These are phyloP conservation scores for Termitomyces sp. DNA, from an alignment of 768 basidiomycete genomes.

Conservation along the genomic window DNA sequence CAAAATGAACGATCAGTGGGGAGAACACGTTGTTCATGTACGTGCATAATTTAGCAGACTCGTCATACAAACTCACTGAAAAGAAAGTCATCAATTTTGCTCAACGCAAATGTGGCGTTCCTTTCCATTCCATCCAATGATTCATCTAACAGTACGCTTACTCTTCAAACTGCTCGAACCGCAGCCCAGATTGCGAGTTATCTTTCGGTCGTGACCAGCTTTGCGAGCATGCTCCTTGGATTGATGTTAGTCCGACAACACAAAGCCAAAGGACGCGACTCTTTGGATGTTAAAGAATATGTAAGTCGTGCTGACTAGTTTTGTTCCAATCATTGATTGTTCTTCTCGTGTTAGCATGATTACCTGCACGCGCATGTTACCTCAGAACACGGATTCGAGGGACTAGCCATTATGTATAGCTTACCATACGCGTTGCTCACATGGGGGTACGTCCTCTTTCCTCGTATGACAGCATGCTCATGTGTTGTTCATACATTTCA, in stretches of 20 bases:
- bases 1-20: constrained; percentile 27
- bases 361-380: constrained; percentile 1
- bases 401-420: constrained; percentile 4
- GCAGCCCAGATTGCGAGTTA: constrained; percentile 39
- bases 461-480: not conserved
- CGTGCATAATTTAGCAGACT: not conserved
- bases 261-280: constrained; percentile 27
- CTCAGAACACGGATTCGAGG: not conserved
- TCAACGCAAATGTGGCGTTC: constrained; percentile 49
- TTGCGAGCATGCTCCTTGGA: constrained; percentile 41
- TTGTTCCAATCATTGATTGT: not conserved
- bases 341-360: not conserved
- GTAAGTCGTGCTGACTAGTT: not conserved
- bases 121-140: constrained; percentile 42
- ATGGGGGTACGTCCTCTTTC: constrained; percentile 1
- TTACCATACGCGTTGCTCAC: constrained; percentile 8
- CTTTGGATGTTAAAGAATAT: constrained; percentile 12
- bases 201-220: constrained; percentile 37
- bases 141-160: constrained; percentile 25
- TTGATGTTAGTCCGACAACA: constrained; percentile 42
- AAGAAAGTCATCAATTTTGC: constrained; percentile 42
- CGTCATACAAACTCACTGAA: constrained; percentile 25
- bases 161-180: constrained; percentile 13
- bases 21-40: constrained; percentile 17
- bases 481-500: not conserved